A percentile compares a stretch with the other conserved stretches of the same genome.
Evolutionary conservation across 306 rosid species (phyloP).

Genomic region (Begonia masoniana): DNA sequence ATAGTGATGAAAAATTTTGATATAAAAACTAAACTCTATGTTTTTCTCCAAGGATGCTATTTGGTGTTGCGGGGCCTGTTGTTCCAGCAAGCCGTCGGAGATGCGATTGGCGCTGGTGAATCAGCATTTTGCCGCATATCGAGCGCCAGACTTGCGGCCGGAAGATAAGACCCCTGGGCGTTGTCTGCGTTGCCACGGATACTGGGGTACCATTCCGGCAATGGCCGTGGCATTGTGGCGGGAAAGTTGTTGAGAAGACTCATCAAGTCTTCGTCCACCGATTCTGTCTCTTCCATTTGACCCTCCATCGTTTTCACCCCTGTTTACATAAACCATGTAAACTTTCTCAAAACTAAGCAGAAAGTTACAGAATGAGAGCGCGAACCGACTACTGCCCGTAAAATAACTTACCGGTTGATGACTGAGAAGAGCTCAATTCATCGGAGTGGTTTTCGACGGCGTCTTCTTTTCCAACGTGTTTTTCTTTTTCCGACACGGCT

Average conservation of each 20-base stretch:
- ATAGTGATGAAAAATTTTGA: background rate
- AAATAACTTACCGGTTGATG: conserved; percentile 30
- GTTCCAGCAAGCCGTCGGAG: conserved; percentile 27
- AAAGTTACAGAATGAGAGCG: too few relatives aligned
- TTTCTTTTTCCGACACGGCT: conserved; percentile 20
- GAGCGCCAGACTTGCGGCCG: background rate
- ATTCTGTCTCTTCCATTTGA: conserved; percentile 32
- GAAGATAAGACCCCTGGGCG: conserved; percentile 9
- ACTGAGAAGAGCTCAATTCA: conserved; percentile 25
- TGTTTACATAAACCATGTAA: background rate
- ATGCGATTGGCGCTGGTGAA: conserved; percentile 2
- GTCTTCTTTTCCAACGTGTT: conserved; percentile 10
- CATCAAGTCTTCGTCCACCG: conserved; percentile 55
- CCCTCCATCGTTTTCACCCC: conserved; percentile 31
- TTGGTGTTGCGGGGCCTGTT: conserved; percentile 43
- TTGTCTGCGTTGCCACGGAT: conserved; percentile 1
- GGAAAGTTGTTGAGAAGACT: conserved; percentile 51
- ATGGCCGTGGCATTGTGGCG: conserved; percentile 27
- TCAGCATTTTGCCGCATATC: background rate
- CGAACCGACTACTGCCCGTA: background rate
- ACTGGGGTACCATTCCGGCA: conserved; percentile 42
- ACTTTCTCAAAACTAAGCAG: background rate
- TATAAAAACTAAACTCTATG: background rate
- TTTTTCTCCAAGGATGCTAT: background rate
- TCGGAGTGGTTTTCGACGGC: conserved; percentile 23